These are phyloP conservation scores for Leccinum fuscescens DNA, from an alignment of 1,284 basidiomycete genomes.

Conservation along the genomic window DNA sequence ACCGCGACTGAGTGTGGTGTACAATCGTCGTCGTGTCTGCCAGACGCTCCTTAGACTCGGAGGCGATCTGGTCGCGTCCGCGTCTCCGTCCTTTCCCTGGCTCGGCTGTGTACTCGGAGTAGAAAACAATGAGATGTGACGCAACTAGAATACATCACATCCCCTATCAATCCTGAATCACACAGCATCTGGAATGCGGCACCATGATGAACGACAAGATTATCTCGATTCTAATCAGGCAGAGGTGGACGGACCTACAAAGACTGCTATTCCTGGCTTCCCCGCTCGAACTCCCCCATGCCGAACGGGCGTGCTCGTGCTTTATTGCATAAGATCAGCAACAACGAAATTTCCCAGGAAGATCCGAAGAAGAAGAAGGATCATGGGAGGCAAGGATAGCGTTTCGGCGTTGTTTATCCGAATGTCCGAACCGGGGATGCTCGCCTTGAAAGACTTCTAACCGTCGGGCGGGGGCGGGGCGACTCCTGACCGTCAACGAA, in stretches of 20 bases:
- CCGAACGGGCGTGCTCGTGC: constrained; percentile 49
- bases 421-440: not conserved
- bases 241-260: constrained; percentile 71
- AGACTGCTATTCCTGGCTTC: constrained; percentile 72
- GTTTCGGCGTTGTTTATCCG: not conserved
- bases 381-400: not conserved
- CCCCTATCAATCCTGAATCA: constrained; percentile 74
- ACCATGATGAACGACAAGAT: constrained; percentile 52
- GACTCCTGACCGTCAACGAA: constrained; percentile 44
- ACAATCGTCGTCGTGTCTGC: constrained; percentile 65
- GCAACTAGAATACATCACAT: constrained; percentile 71
- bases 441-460: constrained; percentile 61
- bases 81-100: constrained; percentile 49
- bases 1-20: constrained; percentile 36
- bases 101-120: constrained; percentile 8
- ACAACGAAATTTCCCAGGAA: not conserved
- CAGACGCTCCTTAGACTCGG: constrained; percentile 41
- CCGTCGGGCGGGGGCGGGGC: constrained; percentile 63
- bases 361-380: constrained; percentile 1
- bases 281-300: constrained; percentile 70
- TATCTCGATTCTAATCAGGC: constrained; percentile 74
- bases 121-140: constrained; percentile 16
- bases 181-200: constrained; percentile 65
- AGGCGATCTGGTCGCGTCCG: constrained; percentile 58
- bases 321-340: constrained; percentile 1